Evolutionary conservation across 768 basidiomycete genomes (phyloP).

Genomic region (Suillus bovinus): DNA sequence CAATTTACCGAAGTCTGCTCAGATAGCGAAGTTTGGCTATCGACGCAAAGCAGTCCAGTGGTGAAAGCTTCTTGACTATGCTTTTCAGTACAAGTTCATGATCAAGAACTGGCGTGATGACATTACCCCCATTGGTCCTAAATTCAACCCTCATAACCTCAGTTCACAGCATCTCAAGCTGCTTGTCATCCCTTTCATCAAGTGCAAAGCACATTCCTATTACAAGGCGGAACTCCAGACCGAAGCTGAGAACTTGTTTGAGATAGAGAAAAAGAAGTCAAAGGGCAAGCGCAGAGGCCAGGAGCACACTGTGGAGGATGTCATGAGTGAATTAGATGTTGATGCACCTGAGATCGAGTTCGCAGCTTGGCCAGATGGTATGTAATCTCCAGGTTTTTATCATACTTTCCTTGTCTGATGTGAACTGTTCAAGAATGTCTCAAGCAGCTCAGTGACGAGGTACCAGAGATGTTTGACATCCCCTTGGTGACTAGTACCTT

Average conservation of each 20-base stretch:
- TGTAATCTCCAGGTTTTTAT: neutral
- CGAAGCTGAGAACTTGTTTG: neutral
- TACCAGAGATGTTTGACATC: neutral
- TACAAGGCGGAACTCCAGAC: neutral
- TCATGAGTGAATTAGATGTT: neutral
- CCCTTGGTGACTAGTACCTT: too few species aligned
- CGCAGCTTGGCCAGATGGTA: neutral
- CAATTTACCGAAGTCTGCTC: neutral
- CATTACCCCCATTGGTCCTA: too few species aligned
- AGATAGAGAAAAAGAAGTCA: neutral
- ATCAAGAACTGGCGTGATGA: too few species aligned
- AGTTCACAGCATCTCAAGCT: too few species aligned
- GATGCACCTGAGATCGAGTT: neutral
- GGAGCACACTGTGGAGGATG: neutral
- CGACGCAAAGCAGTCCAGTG: neutral
- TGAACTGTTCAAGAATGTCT: neutral
- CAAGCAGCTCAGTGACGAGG: neutral
- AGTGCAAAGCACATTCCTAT: neutral
- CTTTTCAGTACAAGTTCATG: neutral
- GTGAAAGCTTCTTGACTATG: neutral
- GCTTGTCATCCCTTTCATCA: neutral
- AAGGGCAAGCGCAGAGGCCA: neutral
- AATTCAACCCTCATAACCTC: too few species aligned
- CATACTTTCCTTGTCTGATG: neutral
- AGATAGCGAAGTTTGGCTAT: neutral